These are phyloP conservation scores for Fusarium sp. DNA, from an alignment of 2,329 filamentous ascomycete genomes.

Conservation along the genomic window DNA sequence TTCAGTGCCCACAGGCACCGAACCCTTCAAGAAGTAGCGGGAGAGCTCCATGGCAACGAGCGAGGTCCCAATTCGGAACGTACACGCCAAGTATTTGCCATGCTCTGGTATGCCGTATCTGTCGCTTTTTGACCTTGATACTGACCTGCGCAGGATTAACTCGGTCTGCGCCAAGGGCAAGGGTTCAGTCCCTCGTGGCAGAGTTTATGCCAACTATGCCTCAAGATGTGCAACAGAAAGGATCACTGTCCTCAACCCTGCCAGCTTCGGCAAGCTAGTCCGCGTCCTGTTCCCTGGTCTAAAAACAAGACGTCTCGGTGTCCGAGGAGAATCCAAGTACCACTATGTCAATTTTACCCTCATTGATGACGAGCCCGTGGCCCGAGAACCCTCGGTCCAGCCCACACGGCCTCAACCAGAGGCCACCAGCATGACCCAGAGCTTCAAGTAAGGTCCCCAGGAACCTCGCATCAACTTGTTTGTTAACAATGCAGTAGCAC, in stretches of 20 bases:
- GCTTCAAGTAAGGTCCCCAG: constrained; percentile 58
- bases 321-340: constrained; percentile 97
- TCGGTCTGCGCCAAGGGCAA: constrained; percentile 78
- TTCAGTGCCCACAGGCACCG: constrained; percentile 76
- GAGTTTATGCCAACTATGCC: constrained; percentile 96
- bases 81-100: constrained; percentile 86
- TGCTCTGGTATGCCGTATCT: constrained; percentile 76
- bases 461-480: background rate
- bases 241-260: constrained; percentile 94
- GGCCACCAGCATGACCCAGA: constrained; percentile 57
- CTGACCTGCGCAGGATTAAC: constrained; percentile 69
- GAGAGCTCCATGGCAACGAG: constrained; percentile 81
- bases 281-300: constrained; percentile 95
- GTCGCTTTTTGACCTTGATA: background rate
- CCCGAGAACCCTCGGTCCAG: constrained; percentile 57
- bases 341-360: constrained; percentile 83
- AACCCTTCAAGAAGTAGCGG: constrained; percentile 75
- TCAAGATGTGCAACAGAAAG: constrained; percentile 91
- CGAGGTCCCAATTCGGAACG: constrained; percentile 84
- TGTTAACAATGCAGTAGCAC: constrained; percentile 46
- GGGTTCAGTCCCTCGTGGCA: constrained; percentile 88
- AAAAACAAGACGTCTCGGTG: constrained; percentile 89
- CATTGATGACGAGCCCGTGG: constrained; percentile 65
- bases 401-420: constrained; percentile 63
- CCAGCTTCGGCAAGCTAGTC: constrained; percentile 97